Evolutionary conservation across 108 stramenopile genomes (phyloP).

Genomic region (Nannochloropsis gaditana): DNA sequence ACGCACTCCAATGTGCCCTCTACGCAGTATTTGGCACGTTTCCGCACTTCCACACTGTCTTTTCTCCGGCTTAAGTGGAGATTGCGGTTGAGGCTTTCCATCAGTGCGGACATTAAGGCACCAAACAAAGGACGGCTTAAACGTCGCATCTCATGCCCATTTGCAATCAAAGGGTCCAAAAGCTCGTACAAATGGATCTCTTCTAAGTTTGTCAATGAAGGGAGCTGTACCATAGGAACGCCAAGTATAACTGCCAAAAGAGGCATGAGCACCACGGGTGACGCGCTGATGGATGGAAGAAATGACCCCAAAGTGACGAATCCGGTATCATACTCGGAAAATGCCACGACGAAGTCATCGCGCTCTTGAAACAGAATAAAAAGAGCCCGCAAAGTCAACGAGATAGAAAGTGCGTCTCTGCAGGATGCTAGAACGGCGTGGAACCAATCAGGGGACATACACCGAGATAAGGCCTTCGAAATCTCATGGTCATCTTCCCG

Average conservation of each 20-base stretch:
- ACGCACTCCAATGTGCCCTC: not conserved
- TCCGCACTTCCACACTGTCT: not conserved
- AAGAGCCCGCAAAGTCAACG: slow-evolving; percentile 37
- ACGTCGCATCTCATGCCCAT: not conserved
- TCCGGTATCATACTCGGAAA: slow-evolving; percentile 23
- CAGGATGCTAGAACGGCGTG: slow-evolving; percentile 38
- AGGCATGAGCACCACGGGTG: slow-evolving; percentile 38
- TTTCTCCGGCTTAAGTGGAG: not conserved
- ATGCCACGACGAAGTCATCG: slow-evolving; percentile 26
- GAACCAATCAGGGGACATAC: slow-evolving; percentile 41
- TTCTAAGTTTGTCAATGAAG: slow-evolving; percentile 26
- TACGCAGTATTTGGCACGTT: not conserved
- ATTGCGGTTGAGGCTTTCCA: not conserved
- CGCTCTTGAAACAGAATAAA: slow-evolving; percentile 35
- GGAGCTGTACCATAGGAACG: slow-evolving; percentile 34
- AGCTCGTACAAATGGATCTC: not conserved
- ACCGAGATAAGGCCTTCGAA: slow-evolving; percentile 22
- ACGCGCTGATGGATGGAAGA: slow-evolving; percentile 35
- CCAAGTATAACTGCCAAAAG: slow-evolving; percentile 39
- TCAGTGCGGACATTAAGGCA: not conserved
- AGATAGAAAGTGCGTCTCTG: slow-evolving; percentile 35
- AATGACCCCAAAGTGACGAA: slow-evolving; percentile 33
- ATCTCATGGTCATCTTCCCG: not conserved
- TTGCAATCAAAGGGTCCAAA: not conserved
- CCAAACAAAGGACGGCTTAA: not conserved